phyloP scores from a whole-genome alignment of 208 protist species.

The Phytomonas serpens region DNA sequence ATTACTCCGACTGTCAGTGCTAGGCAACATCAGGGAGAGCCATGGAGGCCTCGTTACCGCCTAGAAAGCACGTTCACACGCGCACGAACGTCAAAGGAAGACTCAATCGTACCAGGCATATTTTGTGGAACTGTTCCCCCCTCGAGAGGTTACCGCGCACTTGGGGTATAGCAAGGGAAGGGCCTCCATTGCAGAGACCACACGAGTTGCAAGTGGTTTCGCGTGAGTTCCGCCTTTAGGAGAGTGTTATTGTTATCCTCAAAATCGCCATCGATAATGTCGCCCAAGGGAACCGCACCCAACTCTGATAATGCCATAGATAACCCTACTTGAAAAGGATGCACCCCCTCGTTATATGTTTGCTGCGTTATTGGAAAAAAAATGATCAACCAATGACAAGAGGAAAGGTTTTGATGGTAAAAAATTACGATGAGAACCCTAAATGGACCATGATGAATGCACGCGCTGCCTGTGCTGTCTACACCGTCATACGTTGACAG shows the following conservation, averaged over 20 bases:
- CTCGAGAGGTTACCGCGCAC: background rate
- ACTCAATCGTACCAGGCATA: background rate
- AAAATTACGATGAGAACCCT: background rate
- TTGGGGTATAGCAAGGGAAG: background rate
- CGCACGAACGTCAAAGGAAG: background rate
- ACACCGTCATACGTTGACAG: background rate
- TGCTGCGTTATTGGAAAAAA: background rate
- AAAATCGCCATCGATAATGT: background rate
- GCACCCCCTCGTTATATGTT: background rate
- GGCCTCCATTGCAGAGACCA: background rate
- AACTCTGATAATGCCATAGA: background rate
- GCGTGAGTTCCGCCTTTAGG: background rate
- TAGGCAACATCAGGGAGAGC: no score
- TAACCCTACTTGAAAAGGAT: background rate
- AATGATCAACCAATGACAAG: background rate
- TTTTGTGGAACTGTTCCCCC: background rate
- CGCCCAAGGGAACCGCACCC: background rate
- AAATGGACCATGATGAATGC: slow-evolving; percentile 1
- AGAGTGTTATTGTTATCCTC: background rate
- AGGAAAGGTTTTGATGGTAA: background rate
- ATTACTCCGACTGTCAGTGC: background rate
- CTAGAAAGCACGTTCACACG: background rate
- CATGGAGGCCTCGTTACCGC: background rate
- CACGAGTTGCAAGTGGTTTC: background rate
- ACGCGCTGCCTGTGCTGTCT: background rate